phyloP scores from a whole-genome alignment of 169 alveolate genomes.

The Plasmodium gonderi region DNA sequence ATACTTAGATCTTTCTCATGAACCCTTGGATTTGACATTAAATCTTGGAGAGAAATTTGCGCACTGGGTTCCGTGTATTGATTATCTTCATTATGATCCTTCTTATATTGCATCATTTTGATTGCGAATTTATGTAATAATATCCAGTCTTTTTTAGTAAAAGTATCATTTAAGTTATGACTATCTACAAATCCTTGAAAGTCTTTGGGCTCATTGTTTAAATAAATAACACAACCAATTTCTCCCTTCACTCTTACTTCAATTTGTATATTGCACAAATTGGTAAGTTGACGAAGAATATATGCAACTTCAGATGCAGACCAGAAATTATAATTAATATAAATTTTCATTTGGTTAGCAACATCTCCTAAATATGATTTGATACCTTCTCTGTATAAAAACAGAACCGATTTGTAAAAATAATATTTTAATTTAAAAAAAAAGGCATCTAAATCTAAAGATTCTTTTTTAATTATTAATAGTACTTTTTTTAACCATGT shows the following conservation, averaged over 20 bases:
- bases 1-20: no score
- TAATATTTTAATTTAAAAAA: constrained; percentile 76
- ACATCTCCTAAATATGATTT: constrained; percentile 86
- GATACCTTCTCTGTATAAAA: constrained; percentile 84
- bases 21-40: no score
- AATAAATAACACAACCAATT: constrained; percentile 86
- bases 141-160: constrained; percentile 81
- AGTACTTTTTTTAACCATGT: constrained; percentile 84
- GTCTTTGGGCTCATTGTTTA: constrained; percentile 74
- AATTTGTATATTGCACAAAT: constrained; percentile 75
- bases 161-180: constrained; percentile 79
- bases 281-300: constrained; percentile 80
- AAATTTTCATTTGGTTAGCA: constrained; percentile 86
- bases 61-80: not conserved
- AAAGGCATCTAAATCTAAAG: constrained; percentile 74
- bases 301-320: constrained; percentile 86
- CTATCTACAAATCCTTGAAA: constrained; percentile 84
- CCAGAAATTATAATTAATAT: constrained; percentile 85
- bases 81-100: not conserved
- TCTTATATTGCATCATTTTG: constrained; percentile 75
- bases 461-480: constrained; percentile 75
- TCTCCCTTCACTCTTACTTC: constrained; percentile 86
- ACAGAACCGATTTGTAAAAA: constrained; percentile 80
- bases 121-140: constrained; percentile 81
- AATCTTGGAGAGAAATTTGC: not conserved